These are phyloP conservation scores for Coleophoma cylindrospora DNA, from an alignment of 2,329 filamentous ascomycete genomes.

Conservation along the genomic window DNA sequence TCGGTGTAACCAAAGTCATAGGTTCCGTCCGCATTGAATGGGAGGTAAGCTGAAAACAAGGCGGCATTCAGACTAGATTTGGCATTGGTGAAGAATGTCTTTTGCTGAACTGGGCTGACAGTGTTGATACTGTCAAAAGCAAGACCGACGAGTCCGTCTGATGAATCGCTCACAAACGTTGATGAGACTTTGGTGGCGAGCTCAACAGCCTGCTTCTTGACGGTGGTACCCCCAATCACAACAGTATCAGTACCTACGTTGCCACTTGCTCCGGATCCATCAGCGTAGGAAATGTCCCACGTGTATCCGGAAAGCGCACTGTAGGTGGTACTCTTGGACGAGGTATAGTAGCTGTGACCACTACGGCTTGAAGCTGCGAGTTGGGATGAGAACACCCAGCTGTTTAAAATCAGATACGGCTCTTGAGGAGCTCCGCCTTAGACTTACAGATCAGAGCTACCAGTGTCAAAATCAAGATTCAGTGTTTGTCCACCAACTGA, in stretches of 20 bases:
- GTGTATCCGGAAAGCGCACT: slow-evolving; percentile 17
- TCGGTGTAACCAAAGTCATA: slow-evolving; percentile 55
- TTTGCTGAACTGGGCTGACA: slow-evolving; percentile 18
- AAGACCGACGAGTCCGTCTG: slow-evolving; percentile 59
- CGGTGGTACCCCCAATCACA: slow-evolving; percentile 24
- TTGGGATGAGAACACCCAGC: slow-evolving; percentile 26
- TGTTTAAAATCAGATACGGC: slow-evolving; percentile 1
- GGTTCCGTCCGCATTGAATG: slow-evolving; percentile 37
- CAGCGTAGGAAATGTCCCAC: slow-evolving; percentile 26
- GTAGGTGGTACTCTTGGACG: slow-evolving; percentile 19
- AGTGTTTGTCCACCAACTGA: slow-evolving; percentile 22
- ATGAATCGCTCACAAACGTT: slow-evolving; percentile 22
- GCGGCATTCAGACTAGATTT: slow-evolving; percentile 25
- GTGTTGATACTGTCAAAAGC: slow-evolving; percentile 32
- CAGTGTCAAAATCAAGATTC: slow-evolving; percentile 26
- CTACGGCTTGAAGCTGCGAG: slow-evolving; percentile 9
- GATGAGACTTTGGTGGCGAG: slow-evolving; percentile 24
- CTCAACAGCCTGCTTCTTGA: slow-evolving; percentile 24
- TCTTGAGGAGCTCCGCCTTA: neutral
- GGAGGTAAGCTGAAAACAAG: slow-evolving; percentile 51
- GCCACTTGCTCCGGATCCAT: slow-evolving; percentile 29
- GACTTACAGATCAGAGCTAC: slow-evolving; percentile 25
- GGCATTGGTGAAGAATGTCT: slow-evolving; percentile 27
- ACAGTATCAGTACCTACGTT: slow-evolving; percentile 27
- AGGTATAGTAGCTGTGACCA: slow-evolving; percentile 16